Evolutionary conservation across 1,284 basidiomycete genomes (phyloP), one percentile per base, ranked within the genome.

Genomic region (Porodaedalea pini): DNA sequence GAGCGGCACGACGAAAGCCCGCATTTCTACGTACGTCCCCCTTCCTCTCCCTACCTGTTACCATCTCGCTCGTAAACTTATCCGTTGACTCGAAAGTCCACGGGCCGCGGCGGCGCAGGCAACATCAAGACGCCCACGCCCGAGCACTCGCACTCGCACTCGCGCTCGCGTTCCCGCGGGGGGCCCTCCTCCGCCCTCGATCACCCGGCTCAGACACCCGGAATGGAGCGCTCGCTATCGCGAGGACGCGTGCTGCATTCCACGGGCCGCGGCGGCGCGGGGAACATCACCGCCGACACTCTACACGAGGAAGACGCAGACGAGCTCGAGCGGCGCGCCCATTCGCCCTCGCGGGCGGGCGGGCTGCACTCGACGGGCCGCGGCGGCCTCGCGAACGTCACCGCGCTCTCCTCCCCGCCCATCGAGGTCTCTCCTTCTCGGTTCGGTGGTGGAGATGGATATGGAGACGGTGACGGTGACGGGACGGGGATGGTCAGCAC

Each of bases 81-180:
- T 13, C 1, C 2, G 13, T 47, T 29, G 32, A 73, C 34, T 78
- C n/a, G n/a, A n/a, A n/a, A 81, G 62, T 81, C 80, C 21, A 78
- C 75, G 6, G 87, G 86, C 0, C 77, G 88, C 15, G 88, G 88
- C 21, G 88, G 88, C 4, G 76, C 70, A 0, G 88, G 88, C 1
- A 90, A 90, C 65, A 76, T 88, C 43, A 66, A 70, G 4, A 36
- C 11, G 7, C n/a, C n/a, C n/a, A 39, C 58, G 40, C 57, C 57
- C 7, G 54, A 60, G 5, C 53, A 50, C 15, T 57, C 58, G 15
- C 62, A 61, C 17, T 65, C 66, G 25, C 63, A 65, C 47, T 62
- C 60, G 25, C 45, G 25, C 25, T 47, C 62, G 54, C 23, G 60
- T 45, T 13, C 37, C 45, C 17, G 40, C 17, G 5, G 40, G 23